Evolutionary conservation across 805 yeast genomes (phyloP).

Genomic region (Hanseniaspora guilliermondii): DNA sequence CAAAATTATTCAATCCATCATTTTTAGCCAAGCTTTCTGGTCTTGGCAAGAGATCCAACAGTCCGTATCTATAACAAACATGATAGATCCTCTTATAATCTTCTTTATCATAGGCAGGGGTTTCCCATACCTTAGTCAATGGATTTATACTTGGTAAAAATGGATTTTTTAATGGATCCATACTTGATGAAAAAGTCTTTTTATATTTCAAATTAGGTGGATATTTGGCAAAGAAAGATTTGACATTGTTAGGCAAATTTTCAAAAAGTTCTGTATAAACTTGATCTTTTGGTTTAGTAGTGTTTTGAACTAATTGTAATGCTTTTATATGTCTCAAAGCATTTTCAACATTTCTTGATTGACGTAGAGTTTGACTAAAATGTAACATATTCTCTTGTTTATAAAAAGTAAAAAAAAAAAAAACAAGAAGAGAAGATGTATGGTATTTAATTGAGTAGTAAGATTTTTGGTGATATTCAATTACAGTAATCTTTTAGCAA

Average conservation of each 20-base stretch:
- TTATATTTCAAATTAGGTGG: conserved; percentile 69
- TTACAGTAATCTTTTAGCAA: no score
- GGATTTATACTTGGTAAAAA: conserved; percentile 78
- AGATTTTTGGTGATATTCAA: no score
- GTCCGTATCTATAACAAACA: conserved; percentile 69
- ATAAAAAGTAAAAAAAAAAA: no score
- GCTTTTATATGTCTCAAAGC: conserved; percentile 8
- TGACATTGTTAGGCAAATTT: conserved; percentile 57
- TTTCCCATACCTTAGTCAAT: conserved; percentile 62
- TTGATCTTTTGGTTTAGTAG: not conserved
- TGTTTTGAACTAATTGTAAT: not conserved
- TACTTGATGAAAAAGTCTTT: conserved; percentile 48
- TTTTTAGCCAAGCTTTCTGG: conserved; percentile 19
- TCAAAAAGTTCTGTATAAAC: conserved; percentile 30
- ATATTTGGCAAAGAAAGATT: conserved; percentile 61
- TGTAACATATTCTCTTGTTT: not conserved
- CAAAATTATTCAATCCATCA: conserved; percentile 44
- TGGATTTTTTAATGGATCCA: conserved; percentile 68
- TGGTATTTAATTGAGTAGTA: no score
- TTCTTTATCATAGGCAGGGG: conserved; percentile 66
- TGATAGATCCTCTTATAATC: conserved; percentile 75
- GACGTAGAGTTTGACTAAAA: not conserved
- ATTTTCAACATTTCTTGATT: conserved; percentile 2
- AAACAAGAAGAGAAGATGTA: no score
- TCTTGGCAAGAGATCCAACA: conserved; percentile 59